phyloP scores from a whole-genome alignment of 306 rosid species.

The Medicago lupulina region DNA sequence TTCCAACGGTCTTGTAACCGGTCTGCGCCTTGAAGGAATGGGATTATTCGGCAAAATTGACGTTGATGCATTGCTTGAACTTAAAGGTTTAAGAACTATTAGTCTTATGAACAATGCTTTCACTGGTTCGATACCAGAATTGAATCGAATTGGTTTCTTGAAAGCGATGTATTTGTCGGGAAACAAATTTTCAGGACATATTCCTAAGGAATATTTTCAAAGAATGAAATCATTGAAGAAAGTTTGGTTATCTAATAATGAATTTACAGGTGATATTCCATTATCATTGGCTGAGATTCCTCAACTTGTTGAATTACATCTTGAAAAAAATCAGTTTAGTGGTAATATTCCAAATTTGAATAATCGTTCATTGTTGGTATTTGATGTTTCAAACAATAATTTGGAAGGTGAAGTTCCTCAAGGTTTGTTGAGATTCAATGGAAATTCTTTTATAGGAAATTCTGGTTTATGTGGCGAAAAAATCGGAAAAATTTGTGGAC shows the following conservation, averaged over 20 bases:
- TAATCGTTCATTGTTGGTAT: conserved; percentile 32
- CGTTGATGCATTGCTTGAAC: conserved; percentile 51
- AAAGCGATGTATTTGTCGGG: conserved; percentile 62
- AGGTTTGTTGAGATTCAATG: conserved; percentile 46
- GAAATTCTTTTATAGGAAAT: conserved; percentile 59
- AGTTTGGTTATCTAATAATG: conserved; percentile 63
- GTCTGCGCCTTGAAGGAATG: conserved; percentile 61
- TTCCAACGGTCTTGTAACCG: conserved; percentile 51
- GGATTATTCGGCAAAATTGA: conserved; percentile 55
- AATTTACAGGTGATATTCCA: conserved; percentile 67
- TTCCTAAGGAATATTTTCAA: conserved; percentile 58
- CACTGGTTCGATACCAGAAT: conserved; percentile 67
- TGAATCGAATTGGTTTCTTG: conserved; percentile 59
- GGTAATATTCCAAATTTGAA: conserved; percentile 59
- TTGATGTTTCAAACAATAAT: conserved; percentile 68
- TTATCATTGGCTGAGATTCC: conserved; percentile 53
- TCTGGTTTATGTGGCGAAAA: conserved; percentile 57
- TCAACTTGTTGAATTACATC: conserved; percentile 57
- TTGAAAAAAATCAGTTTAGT: conserved; percentile 67
- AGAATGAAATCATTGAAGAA: conserved; percentile 71
- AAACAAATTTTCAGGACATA: conserved; percentile 73
- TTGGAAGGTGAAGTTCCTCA: conserved; percentile 75
- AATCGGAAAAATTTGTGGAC: conserved; percentile 46
- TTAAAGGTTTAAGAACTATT: conserved; percentile 55
- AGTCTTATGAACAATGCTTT: conserved; percentile 65